Percentiles rank a stretch among this genome's conserved stretches.
Conservation (phyloP, 2,329 filamentous ascomycete species). For the Pseudogymnoascus sp. region DNA sequence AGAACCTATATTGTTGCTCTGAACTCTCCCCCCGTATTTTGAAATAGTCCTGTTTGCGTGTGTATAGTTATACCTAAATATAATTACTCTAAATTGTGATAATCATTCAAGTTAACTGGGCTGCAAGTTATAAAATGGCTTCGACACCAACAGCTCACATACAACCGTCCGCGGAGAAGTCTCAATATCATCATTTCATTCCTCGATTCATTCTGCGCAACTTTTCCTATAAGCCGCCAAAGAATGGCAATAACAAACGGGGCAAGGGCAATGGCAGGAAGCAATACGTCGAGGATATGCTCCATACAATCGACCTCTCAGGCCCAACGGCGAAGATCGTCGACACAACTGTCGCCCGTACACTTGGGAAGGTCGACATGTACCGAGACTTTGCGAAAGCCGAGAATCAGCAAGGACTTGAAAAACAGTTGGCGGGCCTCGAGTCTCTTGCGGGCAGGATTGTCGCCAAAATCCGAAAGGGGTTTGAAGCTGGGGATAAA, state of each 20-base stretch:
- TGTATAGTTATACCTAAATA: background rate
- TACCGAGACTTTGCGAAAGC: constrained; percentile 23
- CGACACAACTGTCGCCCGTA: constrained; percentile 19
- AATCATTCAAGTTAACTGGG: background rate
- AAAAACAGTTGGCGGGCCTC: constrained; percentile 22
- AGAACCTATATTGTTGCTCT: background rate
- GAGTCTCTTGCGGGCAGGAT: constrained; percentile 21
- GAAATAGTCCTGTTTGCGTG: background rate
- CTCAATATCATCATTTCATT: constrained; percentile 30
- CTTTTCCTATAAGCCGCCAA: constrained; percentile 20
- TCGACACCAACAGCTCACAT: background rate
- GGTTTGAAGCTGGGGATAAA: constrained; percentile 17
- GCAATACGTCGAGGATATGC: constrained; percentile 15
- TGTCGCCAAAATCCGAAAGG: constrained; percentile 18
- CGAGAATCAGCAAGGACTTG: constrained; percentile 21
- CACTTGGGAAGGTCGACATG: constrained; percentile 27
- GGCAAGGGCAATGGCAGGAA: constrained; percentile 11
- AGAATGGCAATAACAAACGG: constrained; percentile 8
- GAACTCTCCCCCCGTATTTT: no score
- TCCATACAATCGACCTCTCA: constrained; percentile 21
- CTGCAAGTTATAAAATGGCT: background rate
- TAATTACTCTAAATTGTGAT: background rate
- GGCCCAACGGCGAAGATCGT: constrained; percentile 7
- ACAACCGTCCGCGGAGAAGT: background rate
- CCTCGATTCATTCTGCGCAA: constrained; percentile 29